These are phyloP conservation scores for Suillus hirtellus DNA, from an alignment of 768 basidiomycete species.

Conservation along the genomic window DNA sequence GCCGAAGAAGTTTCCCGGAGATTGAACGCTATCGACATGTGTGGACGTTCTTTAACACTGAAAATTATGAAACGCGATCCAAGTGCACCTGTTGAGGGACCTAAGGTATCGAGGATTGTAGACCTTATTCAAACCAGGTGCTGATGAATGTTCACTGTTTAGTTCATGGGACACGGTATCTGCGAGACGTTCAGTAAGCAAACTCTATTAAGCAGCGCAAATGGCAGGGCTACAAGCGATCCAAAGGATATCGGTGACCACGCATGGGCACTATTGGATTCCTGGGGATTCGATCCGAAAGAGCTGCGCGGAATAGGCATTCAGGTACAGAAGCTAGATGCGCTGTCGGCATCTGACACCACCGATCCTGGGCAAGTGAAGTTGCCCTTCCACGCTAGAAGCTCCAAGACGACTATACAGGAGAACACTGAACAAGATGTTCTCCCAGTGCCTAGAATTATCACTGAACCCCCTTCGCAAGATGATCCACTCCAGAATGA, in stretches of 20 bases:
- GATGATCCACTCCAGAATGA: constrained; percentile 20
- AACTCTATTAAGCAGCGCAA: constrained; percentile 53
- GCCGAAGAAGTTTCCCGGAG: constrained; percentile 75
- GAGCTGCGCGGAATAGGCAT: constrained; percentile 94
- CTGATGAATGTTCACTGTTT: constrained; percentile 6
- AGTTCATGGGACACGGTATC: constrained; percentile 92
- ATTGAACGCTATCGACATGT: constrained; percentile 65
- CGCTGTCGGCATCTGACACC: constrained; percentile 32
- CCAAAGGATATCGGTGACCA: constrained; percentile 68
- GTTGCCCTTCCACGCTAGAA: constrained; percentile 52
- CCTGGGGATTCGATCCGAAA: constrained; percentile 74
- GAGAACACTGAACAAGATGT: constrained; percentile 4
- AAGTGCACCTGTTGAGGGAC: constrained; percentile 82
- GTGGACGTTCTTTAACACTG: constrained; percentile 75
- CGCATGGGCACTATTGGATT: constrained; percentile 72
- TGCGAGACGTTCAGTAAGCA: constrained; percentile 85
- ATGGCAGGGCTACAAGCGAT: constrained; percentile 74
- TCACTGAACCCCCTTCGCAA: constrained; percentile 37
- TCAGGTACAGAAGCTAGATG: constrained; percentile 87
- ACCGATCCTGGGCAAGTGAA: constrained; percentile 55
- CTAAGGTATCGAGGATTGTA: constrained; percentile 61
- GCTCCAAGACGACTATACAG: not conserved
- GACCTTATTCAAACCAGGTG: constrained; percentile 6
- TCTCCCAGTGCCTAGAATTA: constrained; percentile 19
- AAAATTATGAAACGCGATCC: constrained; percentile 90